Conservation (phyloP, 208 protist genomes). For the Balamuthia mandrillaris region DNA sequence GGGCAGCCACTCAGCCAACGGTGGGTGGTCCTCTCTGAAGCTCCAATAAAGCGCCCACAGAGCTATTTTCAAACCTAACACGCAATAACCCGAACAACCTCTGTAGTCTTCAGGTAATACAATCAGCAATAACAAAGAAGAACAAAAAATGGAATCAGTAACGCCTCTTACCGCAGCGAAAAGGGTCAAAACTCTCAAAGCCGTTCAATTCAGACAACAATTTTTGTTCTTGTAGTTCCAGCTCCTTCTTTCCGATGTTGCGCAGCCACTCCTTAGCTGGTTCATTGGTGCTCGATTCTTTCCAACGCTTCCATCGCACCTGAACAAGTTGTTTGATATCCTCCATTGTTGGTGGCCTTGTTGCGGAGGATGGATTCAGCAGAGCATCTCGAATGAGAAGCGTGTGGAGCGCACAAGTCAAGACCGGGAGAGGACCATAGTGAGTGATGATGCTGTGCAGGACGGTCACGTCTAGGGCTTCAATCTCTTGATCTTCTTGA, state of each 20-base stretch:
- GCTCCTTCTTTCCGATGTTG: not conserved
- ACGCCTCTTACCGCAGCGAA: not conserved
- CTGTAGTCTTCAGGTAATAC: not conserved
- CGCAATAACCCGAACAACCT: not conserved
- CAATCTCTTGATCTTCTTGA: not conserved
- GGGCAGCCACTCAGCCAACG: slow-evolving; percentile 4
- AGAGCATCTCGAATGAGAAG: not conserved
- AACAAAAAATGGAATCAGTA: not conserved
- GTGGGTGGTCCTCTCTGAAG: not conserved
- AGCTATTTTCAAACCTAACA: slow-evolving; percentile 14
- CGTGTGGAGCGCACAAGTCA: not conserved
- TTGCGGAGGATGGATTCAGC: not conserved
- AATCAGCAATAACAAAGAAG: not conserved
- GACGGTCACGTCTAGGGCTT: not conserved
- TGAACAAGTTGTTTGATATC: not conserved
- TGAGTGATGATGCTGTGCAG: slow-evolving; percentile 31
- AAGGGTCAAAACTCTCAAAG: slow-evolving; percentile 7
- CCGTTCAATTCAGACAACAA: not conserved
- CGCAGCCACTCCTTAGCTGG: not conserved
- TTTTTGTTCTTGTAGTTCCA: not conserved
- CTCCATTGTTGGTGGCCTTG: not conserved
- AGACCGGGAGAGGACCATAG: slow-evolving; percentile 1
- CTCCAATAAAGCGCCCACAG: slow-evolving; percentile 29
- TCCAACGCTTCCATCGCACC: not conserved
- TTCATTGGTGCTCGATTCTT: not conserved